Evolutionary conservation across 495 filamentous ascomycete species (phyloP).

Genomic region (Cercophora sp.): DNA sequence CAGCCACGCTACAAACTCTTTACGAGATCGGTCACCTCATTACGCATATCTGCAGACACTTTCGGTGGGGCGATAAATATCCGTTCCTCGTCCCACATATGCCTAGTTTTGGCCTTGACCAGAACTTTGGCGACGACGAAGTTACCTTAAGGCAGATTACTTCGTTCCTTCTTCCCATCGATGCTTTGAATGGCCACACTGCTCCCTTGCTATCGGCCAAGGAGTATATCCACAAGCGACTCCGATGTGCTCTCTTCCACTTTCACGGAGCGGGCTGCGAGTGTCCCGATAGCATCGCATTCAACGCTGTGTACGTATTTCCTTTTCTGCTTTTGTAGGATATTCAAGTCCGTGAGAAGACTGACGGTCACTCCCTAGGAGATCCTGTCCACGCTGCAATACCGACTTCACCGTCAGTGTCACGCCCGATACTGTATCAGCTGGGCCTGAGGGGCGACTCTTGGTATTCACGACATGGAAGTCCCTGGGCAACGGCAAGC

Average conservation of each 20-base stretch:
- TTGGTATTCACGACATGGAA: constrained; percentile 13
- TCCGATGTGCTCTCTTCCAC: neutral
- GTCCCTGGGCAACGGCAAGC: neutral
- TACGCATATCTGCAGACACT: constrained; percentile 9
- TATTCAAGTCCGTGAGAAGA: neutral
- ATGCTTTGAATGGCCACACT: neutral
- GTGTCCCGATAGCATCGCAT: neutral
- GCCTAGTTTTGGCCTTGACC: constrained; percentile 5
- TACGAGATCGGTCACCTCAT: constrained; percentile 7
- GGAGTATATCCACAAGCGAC: neutral
- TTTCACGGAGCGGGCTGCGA: neutral
- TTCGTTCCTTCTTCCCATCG: neutral
- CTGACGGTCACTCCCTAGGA: neutral
- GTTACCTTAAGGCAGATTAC: neutral
- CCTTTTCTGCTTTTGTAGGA: too few relatives aligned
- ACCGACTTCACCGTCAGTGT: constrained; percentile 9
- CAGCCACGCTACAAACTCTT: constrained; percentile 3
- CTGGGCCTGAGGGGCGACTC: constrained; percentile 6
- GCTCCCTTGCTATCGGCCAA: neutral
- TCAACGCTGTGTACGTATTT: neutral
- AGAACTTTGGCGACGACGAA: neutral
- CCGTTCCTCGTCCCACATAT: constrained; percentile 5
- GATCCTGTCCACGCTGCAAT: constrained; percentile 6
- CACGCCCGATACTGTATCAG: neutral
- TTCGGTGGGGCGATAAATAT: constrained; percentile 5